Evolutionary conservation across 306 rosid genomes (phyloP).

Genomic region (Lathyrus aphaca): DNA sequence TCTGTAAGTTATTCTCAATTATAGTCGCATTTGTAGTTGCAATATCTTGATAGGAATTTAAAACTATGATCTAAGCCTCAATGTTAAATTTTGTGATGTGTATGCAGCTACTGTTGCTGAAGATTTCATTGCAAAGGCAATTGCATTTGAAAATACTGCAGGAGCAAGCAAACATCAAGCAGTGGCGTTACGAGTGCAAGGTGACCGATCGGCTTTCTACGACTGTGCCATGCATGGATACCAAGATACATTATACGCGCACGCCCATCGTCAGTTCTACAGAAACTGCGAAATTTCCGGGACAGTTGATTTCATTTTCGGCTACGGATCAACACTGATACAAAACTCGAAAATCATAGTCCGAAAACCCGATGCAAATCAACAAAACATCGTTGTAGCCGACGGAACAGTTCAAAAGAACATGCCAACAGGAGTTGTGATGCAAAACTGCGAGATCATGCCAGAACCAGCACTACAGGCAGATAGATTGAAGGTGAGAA

Average conservation of each 20-base stretch:
- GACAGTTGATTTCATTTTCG: conserved; percentile 79
- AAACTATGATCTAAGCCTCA: neutral
- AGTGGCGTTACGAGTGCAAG: conserved; percentile 73
- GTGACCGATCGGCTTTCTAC: conserved; percentile 55
- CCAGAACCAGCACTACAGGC: conserved; percentile 47
- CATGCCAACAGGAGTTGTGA: conserved; percentile 52
- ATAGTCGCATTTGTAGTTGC: neutral
- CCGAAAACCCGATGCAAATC: conserved; percentile 50
- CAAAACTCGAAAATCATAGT: conserved; percentile 60
- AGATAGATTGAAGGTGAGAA: conserved; percentile 33
- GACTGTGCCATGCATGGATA: conserved; percentile 64
- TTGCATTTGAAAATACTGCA: conserved; percentile 71
- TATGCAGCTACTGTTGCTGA: conserved; percentile 40
- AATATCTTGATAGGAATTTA: neutral
- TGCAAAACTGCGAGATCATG: conserved; percentile 65
- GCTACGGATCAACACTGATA: conserved; percentile 50
- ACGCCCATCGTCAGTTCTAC: conserved; percentile 66
- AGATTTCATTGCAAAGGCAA: conserved; percentile 57
- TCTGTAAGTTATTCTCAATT: conserved; percentile 28
- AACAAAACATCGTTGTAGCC: conserved; percentile 61
- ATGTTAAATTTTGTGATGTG: neutral
- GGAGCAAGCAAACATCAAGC: conserved; percentile 76
- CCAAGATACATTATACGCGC: conserved; percentile 73
- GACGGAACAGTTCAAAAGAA: conserved; percentile 48
- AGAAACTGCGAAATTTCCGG: conserved; percentile 80